phyloP scores from a whole-genome alignment of 2,329 filamentous ascomycete species.

The Xylariaceae sp. region DNA sequence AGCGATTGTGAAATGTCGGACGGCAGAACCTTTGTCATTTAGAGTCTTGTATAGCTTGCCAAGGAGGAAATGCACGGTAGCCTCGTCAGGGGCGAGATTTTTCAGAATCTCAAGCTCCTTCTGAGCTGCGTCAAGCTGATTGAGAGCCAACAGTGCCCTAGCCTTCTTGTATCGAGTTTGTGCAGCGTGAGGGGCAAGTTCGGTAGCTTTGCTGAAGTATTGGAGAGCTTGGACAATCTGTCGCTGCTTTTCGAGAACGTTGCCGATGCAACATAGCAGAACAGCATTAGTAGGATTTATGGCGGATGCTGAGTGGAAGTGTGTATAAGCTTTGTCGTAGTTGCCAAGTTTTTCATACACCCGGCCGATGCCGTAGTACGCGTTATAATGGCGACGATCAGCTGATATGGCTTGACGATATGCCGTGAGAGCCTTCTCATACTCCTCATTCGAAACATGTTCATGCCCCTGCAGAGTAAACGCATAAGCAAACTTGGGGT shows the following conservation, averaged over 20 bases:
- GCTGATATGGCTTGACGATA: constrained; percentile 86
- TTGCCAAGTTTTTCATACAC: constrained; percentile 91
- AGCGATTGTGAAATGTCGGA: constrained; percentile 92
- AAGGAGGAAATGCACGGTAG: constrained; percentile 92
- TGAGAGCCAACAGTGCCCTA: constrained; percentile 77
- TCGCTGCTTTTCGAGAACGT: constrained; percentile 86
- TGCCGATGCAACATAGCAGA: constrained; percentile 88
- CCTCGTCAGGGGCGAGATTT: constrained; percentile 89
- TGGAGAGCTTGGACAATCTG: constrained; percentile 76
- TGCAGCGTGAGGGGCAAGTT: constrained; percentile 78
- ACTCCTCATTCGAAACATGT: constrained; percentile 94
- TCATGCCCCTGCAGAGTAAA: constrained; percentile 97
- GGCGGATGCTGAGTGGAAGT: constrained; percentile 83
- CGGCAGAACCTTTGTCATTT: constrained; percentile 75
- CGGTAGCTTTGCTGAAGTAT: constrained; percentile 81
- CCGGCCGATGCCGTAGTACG: constrained; percentile 87
- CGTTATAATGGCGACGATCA: constrained; percentile 91
- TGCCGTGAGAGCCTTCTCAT: constrained; percentile 86
- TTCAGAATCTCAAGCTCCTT: constrained; percentile 85
- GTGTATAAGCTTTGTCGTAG: constrained; percentile 86
- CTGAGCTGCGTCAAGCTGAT: constrained; percentile 71
- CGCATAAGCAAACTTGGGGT: constrained; percentile 90
- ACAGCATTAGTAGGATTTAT: constrained; percentile 96
- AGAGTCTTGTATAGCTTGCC: constrained; percentile 79
- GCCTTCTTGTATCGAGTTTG: constrained; percentile 93